These are phyloP conservation scores for Vickermania spadyakhi DNA, from an alignment of 208 protist species.

Conservation along the genomic window DNA sequence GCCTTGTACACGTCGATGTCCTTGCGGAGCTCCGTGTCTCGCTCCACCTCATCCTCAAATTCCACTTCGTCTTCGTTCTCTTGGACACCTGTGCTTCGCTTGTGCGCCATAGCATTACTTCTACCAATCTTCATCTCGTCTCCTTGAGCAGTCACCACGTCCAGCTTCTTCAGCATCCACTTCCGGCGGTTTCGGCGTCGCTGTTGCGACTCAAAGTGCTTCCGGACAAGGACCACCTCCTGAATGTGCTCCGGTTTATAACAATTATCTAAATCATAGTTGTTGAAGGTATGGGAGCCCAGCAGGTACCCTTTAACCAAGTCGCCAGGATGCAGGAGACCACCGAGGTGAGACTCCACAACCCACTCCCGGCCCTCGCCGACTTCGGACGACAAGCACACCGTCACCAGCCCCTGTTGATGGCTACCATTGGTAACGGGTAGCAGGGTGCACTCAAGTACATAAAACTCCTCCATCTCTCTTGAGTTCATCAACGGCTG, in stretches of 20 bases:
- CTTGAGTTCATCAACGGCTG: slow-evolving; percentile 59
- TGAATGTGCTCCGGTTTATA: slow-evolving; percentile 76
- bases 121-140: slow-evolving; percentile 22
- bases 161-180: slow-evolving; percentile 78
- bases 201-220: slow-evolving; percentile 84
- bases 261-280: slow-evolving; percentile 68
- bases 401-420: slow-evolving; percentile 90
- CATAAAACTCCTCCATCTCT: slow-evolving; percentile 91
- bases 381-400: slow-evolving; percentile 94
- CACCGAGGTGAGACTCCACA: slow-evolving; percentile 91
- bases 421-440: slow-evolving; percentile 79
- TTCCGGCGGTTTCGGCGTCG: slow-evolving; percentile 48
- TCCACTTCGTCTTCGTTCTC: slow-evolving; percentile 46
- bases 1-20: slow-evolving; percentile 80
- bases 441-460: slow-evolving; percentile 89
- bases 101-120: not conserved
- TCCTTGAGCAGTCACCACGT: slow-evolving; percentile 47
- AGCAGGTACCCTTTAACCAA: slow-evolving; percentile 92
- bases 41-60: slow-evolving; percentile 86
- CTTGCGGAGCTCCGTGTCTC: slow-evolving; percentile 66
- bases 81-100: slow-evolving; percentile 12
- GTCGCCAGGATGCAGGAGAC: slow-evolving; percentile 92
- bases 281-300: slow-evolving; percentile 85
- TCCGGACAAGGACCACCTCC: slow-evolving; percentile 92
- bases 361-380: slow-evolving; percentile 92